phyloP scores from a whole-genome alignment of 164 flowering plant species.

The Cinnamomum chago region DNA sequence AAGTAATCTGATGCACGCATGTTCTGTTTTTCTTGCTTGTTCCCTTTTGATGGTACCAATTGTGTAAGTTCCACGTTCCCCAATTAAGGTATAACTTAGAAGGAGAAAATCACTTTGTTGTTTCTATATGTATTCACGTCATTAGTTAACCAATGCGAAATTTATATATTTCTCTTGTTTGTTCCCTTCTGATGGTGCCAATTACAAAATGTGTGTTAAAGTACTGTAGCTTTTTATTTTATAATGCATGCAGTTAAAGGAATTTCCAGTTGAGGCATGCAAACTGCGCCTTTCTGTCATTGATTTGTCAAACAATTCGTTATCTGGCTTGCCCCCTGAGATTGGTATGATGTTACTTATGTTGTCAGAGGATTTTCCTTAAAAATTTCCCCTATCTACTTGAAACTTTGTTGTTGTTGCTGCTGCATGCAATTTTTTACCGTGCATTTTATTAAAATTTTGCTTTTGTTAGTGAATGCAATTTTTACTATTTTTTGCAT shows the following conservation, averaged over 20 bases:
- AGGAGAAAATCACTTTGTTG: background rate
- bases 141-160: background rate
- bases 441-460: too few relatives aligned
- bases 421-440: background rate
- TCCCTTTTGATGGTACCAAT: too few relatives aligned
- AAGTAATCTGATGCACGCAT: too few relatives aligned
- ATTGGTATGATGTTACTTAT: constrained; percentile 45
- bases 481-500: too few relatives aligned
- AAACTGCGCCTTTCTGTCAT: constrained; percentile 66
- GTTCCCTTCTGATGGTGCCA: background rate
- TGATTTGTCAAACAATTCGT: constrained; percentile 91
- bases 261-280: constrained; percentile 87
- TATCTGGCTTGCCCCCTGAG: constrained; percentile 81
- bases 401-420: too few relatives aligned
- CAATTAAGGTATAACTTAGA: too few relatives aligned
- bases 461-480: background rate
- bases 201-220: background rate
- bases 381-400: too few relatives aligned
- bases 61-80: too few relatives aligned
- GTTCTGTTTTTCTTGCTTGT: too few relatives aligned
- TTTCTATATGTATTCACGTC: background rate
- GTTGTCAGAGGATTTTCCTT: background rate
- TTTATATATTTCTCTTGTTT: background rate
- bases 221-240: constrained; percentile 5
- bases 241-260: constrained; percentile 63